Base-by-base conservation (phyloP, 805 yeast genomes). In the Myxozyma mucilagina region DNA sequence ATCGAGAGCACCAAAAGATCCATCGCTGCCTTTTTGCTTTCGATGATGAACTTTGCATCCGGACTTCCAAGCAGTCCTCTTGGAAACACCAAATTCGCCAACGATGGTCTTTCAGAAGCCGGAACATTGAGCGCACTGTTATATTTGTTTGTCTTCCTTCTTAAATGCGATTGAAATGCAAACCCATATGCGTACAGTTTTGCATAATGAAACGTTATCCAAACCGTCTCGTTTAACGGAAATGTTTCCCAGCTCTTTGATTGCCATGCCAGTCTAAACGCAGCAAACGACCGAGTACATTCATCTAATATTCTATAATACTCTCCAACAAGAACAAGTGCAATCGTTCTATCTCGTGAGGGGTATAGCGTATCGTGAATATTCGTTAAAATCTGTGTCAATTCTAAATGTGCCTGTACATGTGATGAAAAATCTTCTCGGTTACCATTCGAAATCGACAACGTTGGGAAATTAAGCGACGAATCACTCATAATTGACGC, bases 311-410 rank as follows among this genome's bases (percentile, higher is more conserved):
- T 55, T 24, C 67, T 53, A 29, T 60, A 62, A 56, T 68, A 68
- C 32, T 68, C 69, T 8, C 69, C 70, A 20, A 65, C 63, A 5
- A 35, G 54, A 4, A 58, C 66, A 7, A 68, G 54, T n/a, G 70
- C 66, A 34, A 68, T 60, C 7, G 69, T 68, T 16, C 68, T 60
- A 35, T 67, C 69, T 4, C 70, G 60, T 20, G 53, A 59, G 10
- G 69, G 68, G 41, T 68, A 68, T 2, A 67, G 57, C 4, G 69
- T 63, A 54, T 68, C 69, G 55, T 68, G 69, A 34, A 68, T 60
- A 47, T 67, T 67, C 9, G 69, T 61, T 18, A 68, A 49, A 20
- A 68, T 65, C 50, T 68, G 68, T 4, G 70, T 65, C n/a, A 68
- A 49, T 45, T 68, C 70, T 13, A 67, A 54, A 11, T 60, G 61